A percentile compares a stretch with the other conserved stretches of the same genome.
Evolutionary conservation across 2,329 filamentous ascomycete genomes (phyloP).

Genomic region (Talaromyces amestolkiae): DNA sequence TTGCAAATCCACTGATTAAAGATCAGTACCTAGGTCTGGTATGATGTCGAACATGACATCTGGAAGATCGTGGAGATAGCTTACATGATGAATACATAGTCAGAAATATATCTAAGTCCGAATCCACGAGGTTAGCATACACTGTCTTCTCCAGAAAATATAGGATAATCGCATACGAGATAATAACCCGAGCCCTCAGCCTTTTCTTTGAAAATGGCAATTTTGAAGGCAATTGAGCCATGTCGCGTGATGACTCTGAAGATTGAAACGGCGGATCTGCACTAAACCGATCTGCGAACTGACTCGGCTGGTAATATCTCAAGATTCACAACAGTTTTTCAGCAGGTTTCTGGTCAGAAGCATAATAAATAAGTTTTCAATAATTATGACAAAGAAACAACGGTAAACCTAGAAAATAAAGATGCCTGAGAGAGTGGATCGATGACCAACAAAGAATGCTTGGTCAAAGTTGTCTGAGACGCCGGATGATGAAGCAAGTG

Average conservation of each 20-base stretch:
- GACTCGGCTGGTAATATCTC: background rate
- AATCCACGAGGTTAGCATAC: background rate
- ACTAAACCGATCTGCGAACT: background rate
- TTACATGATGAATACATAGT: conserved; percentile 60
- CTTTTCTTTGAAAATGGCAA: conserved; percentile 55
- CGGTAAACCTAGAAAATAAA: background rate
- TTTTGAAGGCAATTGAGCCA: conserved; percentile 39
- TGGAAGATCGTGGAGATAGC: conserved; percentile 22
- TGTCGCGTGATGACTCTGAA: conserved; percentile 15
- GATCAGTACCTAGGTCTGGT: background rate
- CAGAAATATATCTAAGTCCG: conserved; percentile 51
- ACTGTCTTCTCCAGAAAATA: background rate
- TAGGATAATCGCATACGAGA: conserved; percentile 45
- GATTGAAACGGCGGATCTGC: background rate
- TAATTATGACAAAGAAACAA: background rate
- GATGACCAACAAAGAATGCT: background rate
- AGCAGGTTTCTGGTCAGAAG: background rate
- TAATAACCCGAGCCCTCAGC: conserved; percentile 50
- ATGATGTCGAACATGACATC: background rate
- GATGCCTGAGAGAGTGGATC: conserved; percentile 3
- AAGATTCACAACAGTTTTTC: background rate
- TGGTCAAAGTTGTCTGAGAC: background rate
- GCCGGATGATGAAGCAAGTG: background rate
- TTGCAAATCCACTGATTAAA: conserved; percentile 36
- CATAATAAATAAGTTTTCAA: background rate